phyloP scores from a whole-genome alignment of 768 basidiomycete genomes.

The Boletus pseudo-olivaceus region DNA sequence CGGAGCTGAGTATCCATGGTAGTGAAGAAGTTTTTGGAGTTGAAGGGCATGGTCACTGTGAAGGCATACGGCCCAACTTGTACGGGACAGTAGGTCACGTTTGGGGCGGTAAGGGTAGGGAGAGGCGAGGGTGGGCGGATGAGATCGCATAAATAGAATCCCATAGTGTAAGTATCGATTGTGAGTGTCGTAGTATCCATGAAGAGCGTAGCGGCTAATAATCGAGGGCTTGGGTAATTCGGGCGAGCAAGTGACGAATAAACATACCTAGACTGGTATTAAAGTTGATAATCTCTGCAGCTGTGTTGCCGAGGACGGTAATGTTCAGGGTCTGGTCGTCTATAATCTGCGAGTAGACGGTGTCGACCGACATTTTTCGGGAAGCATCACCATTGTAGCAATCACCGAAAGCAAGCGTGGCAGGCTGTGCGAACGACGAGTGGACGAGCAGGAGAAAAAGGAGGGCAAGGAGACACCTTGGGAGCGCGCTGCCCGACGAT shows the following conservation, averaged over 20 bases:
- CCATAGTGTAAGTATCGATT: conserved; percentile 65
- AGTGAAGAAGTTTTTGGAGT: conserved; percentile 65
- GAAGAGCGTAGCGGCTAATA: conserved; percentile 73
- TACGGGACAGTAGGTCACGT: conserved; percentile 69
- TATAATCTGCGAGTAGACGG: conserved; percentile 71
- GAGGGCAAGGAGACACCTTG: conserved; percentile 4
- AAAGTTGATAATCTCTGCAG: conserved; percentile 55
- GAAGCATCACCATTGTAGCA: conserved; percentile 57
- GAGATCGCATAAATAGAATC: conserved; percentile 73
- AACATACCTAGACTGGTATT: conserved; percentile 64
- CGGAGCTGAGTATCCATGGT: conserved; percentile 82
- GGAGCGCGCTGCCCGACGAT: conserved; percentile 6
- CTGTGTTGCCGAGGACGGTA: conserved; percentile 64
- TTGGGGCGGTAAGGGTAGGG: conserved; percentile 37
- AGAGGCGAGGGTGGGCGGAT: conserved; percentile 77
- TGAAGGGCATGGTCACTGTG: conserved; percentile 67
- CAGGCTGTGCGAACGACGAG: conserved; percentile 49
- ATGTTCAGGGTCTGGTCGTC: conserved; percentile 56
- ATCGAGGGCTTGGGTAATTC: conserved; percentile 5
- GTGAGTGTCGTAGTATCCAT: conserved; percentile 79
- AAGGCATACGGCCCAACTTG: conserved; percentile 77
- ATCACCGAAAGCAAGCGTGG: conserved; percentile 59
- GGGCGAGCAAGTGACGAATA: not conserved
- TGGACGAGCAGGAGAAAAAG: conserved; percentile 20
- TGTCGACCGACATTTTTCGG: conserved; percentile 61